Percentiles rank a stretch among this genome's conserved stretches.
These are phyloP conservation scores for Pichia rugopelliculosa DNA, from an alignment of 805 yeast species.

Conservation along the genomic window DNA sequence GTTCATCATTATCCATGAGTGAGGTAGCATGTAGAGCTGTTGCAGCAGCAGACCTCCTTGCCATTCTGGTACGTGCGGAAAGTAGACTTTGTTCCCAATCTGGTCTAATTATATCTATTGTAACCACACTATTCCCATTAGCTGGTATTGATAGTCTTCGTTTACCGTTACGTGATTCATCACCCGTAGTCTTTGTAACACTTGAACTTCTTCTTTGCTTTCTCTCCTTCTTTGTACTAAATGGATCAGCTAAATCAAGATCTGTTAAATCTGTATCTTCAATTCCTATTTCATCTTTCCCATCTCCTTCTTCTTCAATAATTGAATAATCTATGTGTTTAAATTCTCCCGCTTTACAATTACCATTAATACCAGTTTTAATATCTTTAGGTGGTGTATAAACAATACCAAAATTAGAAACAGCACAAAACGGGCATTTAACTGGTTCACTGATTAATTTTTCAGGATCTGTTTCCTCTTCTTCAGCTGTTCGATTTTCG, in stretches of 20 bases:
- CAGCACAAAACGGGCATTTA: constrained; percentile 89
- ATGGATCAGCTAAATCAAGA: constrained; percentile 7
- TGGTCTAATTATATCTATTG: constrained; percentile 80
- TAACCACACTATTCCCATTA: constrained; percentile 60
- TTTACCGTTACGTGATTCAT: constrained; percentile 12
- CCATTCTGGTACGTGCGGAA: constrained; percentile 67
- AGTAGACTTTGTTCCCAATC: constrained; percentile 80
- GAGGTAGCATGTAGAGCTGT: constrained; percentile 89
- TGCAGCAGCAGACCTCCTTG: constrained; percentile 88
- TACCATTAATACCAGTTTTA: constrained; percentile 50
- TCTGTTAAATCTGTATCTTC: constrained; percentile 1
- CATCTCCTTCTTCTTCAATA: constrained; percentile 19
- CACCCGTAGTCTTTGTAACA: background rate
- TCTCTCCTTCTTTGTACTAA: background rate
- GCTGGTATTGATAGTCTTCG: constrained; percentile 58
- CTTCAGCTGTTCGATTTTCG: constrained; percentile 18
- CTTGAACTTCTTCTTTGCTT: constrained; percentile 1
- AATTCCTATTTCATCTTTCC: constrained; percentile 5
- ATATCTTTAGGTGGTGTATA: constrained; percentile 57
- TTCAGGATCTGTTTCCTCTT: constrained; percentile 39
- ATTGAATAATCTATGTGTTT: constrained; percentile 12
- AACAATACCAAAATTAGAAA: constrained; percentile 75
- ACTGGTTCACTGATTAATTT: constrained; percentile 80
- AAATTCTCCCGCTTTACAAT: constrained; percentile 38
- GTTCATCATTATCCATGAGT: constrained; percentile 38